Evolutionary conservation across 148 eudicot genomes (phyloP).

Genomic region (Vaccinium vitisidaea): DNA sequence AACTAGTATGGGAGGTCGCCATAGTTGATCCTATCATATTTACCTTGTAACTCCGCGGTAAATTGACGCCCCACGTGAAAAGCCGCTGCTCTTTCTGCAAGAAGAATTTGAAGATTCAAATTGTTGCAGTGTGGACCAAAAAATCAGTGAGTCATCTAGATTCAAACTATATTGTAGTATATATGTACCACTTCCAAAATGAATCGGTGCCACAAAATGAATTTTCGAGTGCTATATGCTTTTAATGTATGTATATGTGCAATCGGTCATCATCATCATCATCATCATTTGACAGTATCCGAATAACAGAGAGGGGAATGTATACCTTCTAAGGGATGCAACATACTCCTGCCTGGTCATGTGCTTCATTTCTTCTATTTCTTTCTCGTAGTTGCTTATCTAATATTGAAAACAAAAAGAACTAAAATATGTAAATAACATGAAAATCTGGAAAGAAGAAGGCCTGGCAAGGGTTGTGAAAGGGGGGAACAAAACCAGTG

Average conservation of each 20-base stretch:
- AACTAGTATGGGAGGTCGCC: background rate
- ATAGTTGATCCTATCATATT: background rate
- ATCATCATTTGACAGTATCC: background rate
- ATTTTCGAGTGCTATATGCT: background rate
- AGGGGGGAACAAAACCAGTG: no score
- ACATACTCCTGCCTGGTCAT: constrained; percentile 94
- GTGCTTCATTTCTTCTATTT: constrained; percentile 89
- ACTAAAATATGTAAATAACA: background rate
- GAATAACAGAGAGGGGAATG: background rate
- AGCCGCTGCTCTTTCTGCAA: constrained; percentile 91
- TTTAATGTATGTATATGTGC: background rate
- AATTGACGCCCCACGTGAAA: constrained; percentile 92
- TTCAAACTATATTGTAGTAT: no score
- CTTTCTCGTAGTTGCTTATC: constrained; percentile 87
- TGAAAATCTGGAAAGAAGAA: background rate
- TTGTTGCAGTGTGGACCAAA: background rate
- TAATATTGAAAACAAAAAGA: constrained; percentile 18
- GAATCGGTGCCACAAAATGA: background rate
- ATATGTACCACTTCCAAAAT: no score
- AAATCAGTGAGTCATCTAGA: background rate
- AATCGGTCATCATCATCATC: no score
- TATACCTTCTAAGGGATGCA: constrained; percentile 84
- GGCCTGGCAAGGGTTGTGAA: no score
- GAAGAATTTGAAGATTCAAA: background rate
- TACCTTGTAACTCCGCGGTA: constrained; percentile 98